Conservation (phyloP, 495 filamentous ascomycete genomes). For the Talaromyces nanjingensis region DNA sequence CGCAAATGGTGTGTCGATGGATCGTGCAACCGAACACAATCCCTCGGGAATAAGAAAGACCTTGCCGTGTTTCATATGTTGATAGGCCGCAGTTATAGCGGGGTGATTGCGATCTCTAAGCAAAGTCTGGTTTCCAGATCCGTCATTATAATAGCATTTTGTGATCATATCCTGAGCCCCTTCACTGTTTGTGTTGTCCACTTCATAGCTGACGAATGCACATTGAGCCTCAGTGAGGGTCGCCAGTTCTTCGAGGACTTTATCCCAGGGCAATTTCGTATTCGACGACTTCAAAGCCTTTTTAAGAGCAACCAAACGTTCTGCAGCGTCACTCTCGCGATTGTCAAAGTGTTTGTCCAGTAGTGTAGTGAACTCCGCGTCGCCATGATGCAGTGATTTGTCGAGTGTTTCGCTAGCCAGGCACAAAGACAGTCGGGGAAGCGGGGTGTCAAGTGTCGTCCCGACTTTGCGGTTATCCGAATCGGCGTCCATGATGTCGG, state of each 20-base stretch:
- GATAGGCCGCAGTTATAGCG: conserved; percentile 56
- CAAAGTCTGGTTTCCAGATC: conserved; percentile 43
- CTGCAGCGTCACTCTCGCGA: conserved; percentile 54
- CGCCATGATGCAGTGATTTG: conserved; percentile 36
- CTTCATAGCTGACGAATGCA: conserved; percentile 51
- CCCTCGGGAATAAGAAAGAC: conserved; percentile 65
- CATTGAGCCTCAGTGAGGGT: conserved; percentile 60
- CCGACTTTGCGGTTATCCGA: background rate
- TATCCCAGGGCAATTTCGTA: conserved; percentile 59
- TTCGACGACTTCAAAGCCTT: conserved; percentile 44
- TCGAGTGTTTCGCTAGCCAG: conserved; percentile 31
- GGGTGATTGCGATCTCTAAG: conserved; percentile 57
- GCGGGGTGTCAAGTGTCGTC: background rate
- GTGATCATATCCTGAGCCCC: conserved; percentile 56
- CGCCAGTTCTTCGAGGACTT: conserved; percentile 60
- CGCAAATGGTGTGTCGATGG: conserved; percentile 52
- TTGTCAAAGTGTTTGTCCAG: conserved; percentile 39
- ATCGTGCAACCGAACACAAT: conserved; percentile 49
- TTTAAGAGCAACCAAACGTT: conserved; percentile 58
- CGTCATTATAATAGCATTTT: conserved; percentile 65
- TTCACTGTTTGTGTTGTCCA: conserved; percentile 10
- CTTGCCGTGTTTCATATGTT: conserved; percentile 67
- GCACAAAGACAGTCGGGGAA: conserved; percentile 27
- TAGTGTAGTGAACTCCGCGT: conserved; percentile 42
- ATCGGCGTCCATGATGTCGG: background rate